Conservation (phyloP, 2,329 filamentous ascomycete genomes). For the Colletotrichum karsti region DNA sequence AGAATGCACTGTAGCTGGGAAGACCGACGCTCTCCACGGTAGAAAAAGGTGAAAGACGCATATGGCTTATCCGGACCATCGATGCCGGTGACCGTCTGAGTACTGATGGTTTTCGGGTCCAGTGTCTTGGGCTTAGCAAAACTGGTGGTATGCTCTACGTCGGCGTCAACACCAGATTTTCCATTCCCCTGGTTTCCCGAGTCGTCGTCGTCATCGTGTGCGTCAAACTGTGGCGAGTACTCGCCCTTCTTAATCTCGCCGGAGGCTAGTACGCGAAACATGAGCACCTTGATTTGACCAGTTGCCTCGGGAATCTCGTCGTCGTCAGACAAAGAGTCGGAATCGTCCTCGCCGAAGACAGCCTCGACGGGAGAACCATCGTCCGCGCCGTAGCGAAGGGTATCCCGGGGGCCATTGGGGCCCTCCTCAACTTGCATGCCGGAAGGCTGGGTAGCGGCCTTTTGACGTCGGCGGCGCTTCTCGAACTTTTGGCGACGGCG, state of each 20-base stretch:
- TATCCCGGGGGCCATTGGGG: conserved; percentile 57
- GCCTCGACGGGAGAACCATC: conserved; percentile 78
- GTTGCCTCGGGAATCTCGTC: conserved; percentile 93
- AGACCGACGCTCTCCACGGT: conserved; percentile 88
- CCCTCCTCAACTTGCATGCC: conserved; percentile 49
- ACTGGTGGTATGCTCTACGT: conserved; percentile 96
- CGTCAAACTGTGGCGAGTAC: conserved; percentile 97
- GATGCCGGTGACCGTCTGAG: conserved; percentile 98
- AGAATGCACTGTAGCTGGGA: background rate
- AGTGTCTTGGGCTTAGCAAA: conserved; percentile 96
- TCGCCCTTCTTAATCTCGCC: conserved; percentile 98
- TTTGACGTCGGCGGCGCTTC: conserved; percentile 72
- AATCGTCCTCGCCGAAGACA: conserved; percentile 74
- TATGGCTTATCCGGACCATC: conserved; percentile 97
- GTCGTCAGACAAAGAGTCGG: conserved; percentile 77
- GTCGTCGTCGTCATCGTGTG: conserved; percentile 92
- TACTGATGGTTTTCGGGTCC: conserved; percentile 97
- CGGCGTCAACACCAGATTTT: conserved; percentile 73
- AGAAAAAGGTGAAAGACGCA: conserved; percentile 97
- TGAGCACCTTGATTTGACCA: conserved; percentile 96
- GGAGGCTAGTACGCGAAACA: conserved; percentile 94
- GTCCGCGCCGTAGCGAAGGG: conserved; percentile 84
- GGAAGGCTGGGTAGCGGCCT: conserved; percentile 50
- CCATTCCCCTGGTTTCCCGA: conserved; percentile 60
- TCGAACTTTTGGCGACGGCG: conserved; percentile 85